phyloP scores from a whole-genome alignment of 164 flowering plant species.

The Dillenia suffruticosa region DNA sequence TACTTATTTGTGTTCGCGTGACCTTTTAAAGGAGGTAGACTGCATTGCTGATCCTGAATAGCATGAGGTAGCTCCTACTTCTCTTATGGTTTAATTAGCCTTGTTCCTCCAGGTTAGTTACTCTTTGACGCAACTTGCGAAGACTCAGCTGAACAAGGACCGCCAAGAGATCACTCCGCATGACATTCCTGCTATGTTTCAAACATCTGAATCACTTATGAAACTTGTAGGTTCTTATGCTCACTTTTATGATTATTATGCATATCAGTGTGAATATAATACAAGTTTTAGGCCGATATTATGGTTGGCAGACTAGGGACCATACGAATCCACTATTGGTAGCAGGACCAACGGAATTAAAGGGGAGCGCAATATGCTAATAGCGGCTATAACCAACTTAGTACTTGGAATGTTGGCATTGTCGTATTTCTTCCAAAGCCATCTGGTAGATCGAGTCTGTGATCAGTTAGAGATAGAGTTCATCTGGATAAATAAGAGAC shows the following conservation, averaged over 20 bases:
- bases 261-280: too few species aligned
- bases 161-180: constrained; percentile 87
- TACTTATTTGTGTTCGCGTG: constrained; percentile 87
- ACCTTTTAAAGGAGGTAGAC: constrained; percentile 86
- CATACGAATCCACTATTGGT: too few species aligned
- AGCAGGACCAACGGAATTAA: too few species aligned
- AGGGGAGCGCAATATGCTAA: too few species aligned
- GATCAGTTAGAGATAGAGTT: too few species aligned
- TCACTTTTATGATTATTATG: constrained; percentile 1
- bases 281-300: too few species aligned
- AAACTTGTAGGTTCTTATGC: constrained; percentile 69
- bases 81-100: constrained; percentile 1
- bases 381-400: too few species aligned
- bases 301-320: too few species aligned
- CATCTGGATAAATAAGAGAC: too few species aligned
- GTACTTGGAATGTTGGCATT: too few species aligned
- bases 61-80: not conserved
- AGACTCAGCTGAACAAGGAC: constrained; percentile 82
- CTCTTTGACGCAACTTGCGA: constrained; percentile 90
- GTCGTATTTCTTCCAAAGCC: too few species aligned
- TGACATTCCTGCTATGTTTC: constrained; percentile 75
- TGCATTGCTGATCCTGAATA: not conserved
- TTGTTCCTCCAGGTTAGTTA: constrained; percentile 76
- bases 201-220: constrained; percentile 61
- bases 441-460: too few species aligned